Base-by-base conservation (phyloP, 2,329 filamentous ascomycete species). In the Diaporthe citriasiana region DNA sequence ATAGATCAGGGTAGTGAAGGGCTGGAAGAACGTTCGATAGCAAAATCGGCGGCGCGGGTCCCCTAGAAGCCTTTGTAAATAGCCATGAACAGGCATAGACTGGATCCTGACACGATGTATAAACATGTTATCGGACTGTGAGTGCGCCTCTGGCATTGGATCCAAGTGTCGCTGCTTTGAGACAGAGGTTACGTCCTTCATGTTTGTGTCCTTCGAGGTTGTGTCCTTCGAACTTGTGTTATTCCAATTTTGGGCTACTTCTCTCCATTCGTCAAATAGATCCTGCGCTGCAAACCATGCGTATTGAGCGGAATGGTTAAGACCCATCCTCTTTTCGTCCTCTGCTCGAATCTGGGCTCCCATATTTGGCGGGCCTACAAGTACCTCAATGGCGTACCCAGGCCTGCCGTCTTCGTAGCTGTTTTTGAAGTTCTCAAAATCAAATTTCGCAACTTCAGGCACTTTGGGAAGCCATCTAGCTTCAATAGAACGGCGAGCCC, bases 401-500 rank as follows among this genome's bases (percentile, higher is more conserved):
- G 38, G 57, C n/a, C 27, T 63, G 17, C 45, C 25, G 5, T 45
- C 38, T 9, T 63, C 57, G 17, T 63, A 63, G n/a, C 57, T 17
- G 27, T 63, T 63, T 27, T 45, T 63, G 38, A 63, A 63, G 38
- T 63, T 38, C 27, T 63, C 57, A 13, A 42, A 63, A 45, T 63
- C 38, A 30, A 63, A 12, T 22, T 45, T 63, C 15, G 13, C n/a
- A 30, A 45, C 38, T 30, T 63, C 38, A 5, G 57, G 57, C 1
- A 63, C 10, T 27, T 63, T 63, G 4, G 57, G 57, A 30, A 38
- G 57, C 57, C 57, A 45, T 63, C n/a, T 63, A 45, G 57, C 57
- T 30, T 63, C 38, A 17, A 63, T 63, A 19, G n/a, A 63, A 17
- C 38, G 57, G 6, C 57, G 38, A 15, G 8, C 4, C 57, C 7